Percentiles rank a stretch among this genome's conserved stretches.
phyloP scores from a whole-genome alignment of 2,329 filamentous ascomycete species.

The Thyridium curvatum region DNA sequence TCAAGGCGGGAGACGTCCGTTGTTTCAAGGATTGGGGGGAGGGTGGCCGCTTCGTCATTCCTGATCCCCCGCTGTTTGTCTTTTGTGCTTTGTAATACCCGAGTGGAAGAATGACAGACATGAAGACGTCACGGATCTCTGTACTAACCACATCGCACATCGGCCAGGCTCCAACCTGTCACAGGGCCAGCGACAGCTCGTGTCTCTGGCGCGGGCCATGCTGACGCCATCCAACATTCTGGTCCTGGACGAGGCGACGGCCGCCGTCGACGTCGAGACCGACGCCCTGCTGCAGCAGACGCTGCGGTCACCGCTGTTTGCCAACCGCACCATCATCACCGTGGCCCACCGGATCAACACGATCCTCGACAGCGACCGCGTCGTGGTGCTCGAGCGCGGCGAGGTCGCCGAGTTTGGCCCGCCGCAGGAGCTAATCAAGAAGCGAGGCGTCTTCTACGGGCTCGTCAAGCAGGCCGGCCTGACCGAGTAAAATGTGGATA shows the following conservation, averaged over 20 bases:
- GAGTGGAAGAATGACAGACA: no score
- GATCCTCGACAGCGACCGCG: slow-evolving; percentile 81
- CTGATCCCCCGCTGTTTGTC: no score
- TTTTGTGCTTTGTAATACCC: no score
- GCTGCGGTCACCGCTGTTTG: slow-evolving; percentile 62
- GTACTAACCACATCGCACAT: slow-evolving; percentile 11
- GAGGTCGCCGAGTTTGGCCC: slow-evolving; percentile 90
- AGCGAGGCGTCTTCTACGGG: slow-evolving; percentile 77
- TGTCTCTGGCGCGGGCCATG: slow-evolving; percentile 88
- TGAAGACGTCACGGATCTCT: slow-evolving; percentile 8
- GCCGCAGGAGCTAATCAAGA: slow-evolving; percentile 68
- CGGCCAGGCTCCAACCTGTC: slow-evolving; percentile 90
- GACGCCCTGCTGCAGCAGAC: slow-evolving; percentile 61
- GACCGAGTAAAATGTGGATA: slow-evolving; percentile 24
- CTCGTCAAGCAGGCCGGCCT: slow-evolving; percentile 88
- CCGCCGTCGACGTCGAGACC: slow-evolving; percentile 63
- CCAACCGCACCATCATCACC: slow-evolving; percentile 93
- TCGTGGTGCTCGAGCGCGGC: slow-evolving; percentile 88
- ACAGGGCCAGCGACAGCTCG: slow-evolving; percentile 87
- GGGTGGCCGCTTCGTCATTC: no score
- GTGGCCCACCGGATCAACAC: slow-evolving; percentile 98
- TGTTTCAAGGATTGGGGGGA: no score
- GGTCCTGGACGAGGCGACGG: slow-evolving; percentile 93
- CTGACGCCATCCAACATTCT: slow-evolving; percentile 95
- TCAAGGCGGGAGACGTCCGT: no score